phyloP scores from a whole-genome alignment of 2,329 filamentous ascomycete genomes.

The Ascochyta pisi region DNA sequence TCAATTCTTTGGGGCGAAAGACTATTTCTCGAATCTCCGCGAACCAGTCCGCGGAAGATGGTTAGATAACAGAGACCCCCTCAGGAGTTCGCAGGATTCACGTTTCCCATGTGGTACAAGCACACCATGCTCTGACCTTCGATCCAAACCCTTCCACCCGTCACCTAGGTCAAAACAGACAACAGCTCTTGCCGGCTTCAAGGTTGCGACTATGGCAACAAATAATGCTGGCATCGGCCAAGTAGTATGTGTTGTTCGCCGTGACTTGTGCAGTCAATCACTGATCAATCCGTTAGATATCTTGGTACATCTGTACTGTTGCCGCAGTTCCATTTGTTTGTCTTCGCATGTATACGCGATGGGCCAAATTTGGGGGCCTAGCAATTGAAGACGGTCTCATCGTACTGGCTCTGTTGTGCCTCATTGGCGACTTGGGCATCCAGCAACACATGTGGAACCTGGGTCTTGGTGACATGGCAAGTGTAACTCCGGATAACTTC shows the following conservation, averaged over 20 bases:
- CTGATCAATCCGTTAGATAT: slow-evolving; percentile 29
- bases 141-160: neutral
- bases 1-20: neutral
- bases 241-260: slow-evolving; percentile 25
- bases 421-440: slow-evolving; percentile 42
- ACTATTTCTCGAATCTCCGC: neutral
- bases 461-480: slow-evolving; percentile 34
- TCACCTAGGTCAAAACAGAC: neutral
- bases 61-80: neutral
- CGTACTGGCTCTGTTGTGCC: slow-evolving; percentile 37
- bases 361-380: slow-evolving; percentile 35
- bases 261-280: neutral
- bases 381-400: slow-evolving; percentile 44
- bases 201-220: slow-evolving; percentile 10
- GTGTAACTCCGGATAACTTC: slow-evolving; percentile 24
- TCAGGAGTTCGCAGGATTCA: slow-evolving; percentile 2
- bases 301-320: slow-evolving; percentile 47
- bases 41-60: neutral
- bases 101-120: slow-evolving; percentile 1
- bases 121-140: slow-evolving; percentile 1
- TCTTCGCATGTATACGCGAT: slow-evolving; percentile 39
- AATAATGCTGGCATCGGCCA: slow-evolving; percentile 24
- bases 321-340: slow-evolving; percentile 37
- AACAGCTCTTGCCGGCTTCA: neutral
- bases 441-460: slow-evolving; percentile 47